Base-by-base conservation (phyloP, 2,329 filamentous ascomycete genomes). In the Fragosphaeria purpurea region DNA sequence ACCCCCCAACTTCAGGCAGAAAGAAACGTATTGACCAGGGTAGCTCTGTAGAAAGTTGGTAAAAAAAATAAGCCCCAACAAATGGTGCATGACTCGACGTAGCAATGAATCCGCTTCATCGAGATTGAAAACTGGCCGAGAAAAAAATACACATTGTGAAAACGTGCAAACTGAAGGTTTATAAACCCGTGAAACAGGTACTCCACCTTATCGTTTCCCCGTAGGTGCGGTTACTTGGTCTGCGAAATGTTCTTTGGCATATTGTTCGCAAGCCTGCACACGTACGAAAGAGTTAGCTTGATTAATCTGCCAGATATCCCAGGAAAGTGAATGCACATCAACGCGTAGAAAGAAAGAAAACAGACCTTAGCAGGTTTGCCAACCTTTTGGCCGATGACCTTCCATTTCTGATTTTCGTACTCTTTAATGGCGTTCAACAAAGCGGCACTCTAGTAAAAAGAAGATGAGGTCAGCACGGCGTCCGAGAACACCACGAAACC, bases 401-500 rank as follows among this genome's bases (percentile, higher is more conserved):
- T 97, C 93, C 93, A 98, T 67, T 97, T 97, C 68, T 94, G 96
- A 64, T 88, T 85, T 66, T 98, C 93, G 70, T 97, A 97, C 65
- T 98, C 93, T 70, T 95, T 96, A 71, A 98, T 98, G 34, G 93
- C 93, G 57, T 86, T 88, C 58, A 95, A 79, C 53, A 98, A 71
- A 39, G 86, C 86, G 60, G 83, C 78, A 63, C 82, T 88, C 80
- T 88, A 75, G 55, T 22, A 22, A 22, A 22, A 33, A 31, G 41
- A 30, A 5, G 33, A 5, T 35, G 13, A 41, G 31, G 45, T 51
- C 48, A 51, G 45, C 44, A 34, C 38, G 4, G 22, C 22, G 22
- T 22, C 22, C 22, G 22, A 22, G 22, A 22, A 22, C 22, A 22
- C 22, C 22, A 22, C 22, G 22, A 22, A 22, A 22, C 3, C 22